Evolutionary conservation across 2,329 filamentous ascomycete genomes (phyloP), one percentile per base, ranked within the genome.

Genomic region (Coniochaeta sp.): DNA sequence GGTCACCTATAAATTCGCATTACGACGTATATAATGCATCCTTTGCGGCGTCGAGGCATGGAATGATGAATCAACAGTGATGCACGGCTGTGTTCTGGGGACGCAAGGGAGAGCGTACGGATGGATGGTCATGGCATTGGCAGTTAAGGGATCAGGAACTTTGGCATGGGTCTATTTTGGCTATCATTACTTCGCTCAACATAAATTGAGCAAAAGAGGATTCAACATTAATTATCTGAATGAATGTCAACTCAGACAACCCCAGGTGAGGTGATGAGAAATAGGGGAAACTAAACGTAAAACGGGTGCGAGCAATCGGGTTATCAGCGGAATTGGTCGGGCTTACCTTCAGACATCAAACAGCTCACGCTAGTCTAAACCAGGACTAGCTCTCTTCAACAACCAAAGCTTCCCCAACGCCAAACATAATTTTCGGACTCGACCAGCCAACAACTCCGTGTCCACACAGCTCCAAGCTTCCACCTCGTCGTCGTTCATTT

Each of bases 381-480:
- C 18, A 4, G 30, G 47, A 35, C 22, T 49, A 49, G 47, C 18
- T 14, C 40, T 22, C 45, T 58, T 60, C 58, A 60, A 61, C 58
- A 60, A 61, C 58, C 55, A 58, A 54, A 51, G 48, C 52, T 57
- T 45, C 57, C 58, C 58, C 60, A 61, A 61, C 60, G 57, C 57
- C 57, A 55, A 63, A 61, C 60, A 55, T 51, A 55, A 57, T 46
- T 54, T 53, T 54, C 52, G 52, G 40, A 33, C 30, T 50, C 50
- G n/a, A n/a, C n/a, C 40, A 49, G 7, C 6, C 28, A 33, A 3
- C 30, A 33, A 18, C 47, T 35, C 47, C 47, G 47, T 49, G 45
- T 48, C 45, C 45, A 48, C n/a, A n/a, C 45, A 28, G 24, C 45
- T 48, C 45, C 24, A 18, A 48, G 45, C 45, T 48, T 48, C 45